Evolutionary conservation across 2,329 filamentous ascomycete species (phyloP), one percentile per base, ranked within the genome.

Genomic region (Aureobasidium leucospermi): DNA sequence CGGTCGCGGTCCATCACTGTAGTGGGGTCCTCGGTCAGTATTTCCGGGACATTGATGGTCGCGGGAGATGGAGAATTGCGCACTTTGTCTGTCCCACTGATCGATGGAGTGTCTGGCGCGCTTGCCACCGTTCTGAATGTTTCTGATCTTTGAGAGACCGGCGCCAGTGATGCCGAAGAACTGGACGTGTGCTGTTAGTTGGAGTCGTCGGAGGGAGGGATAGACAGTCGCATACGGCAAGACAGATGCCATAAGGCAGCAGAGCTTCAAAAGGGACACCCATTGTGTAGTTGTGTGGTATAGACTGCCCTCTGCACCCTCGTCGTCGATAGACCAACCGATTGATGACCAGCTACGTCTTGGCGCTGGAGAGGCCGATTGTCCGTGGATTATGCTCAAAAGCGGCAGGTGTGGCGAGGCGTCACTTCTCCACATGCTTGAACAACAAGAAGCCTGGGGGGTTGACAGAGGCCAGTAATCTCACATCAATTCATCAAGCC

Each of bases 1-100:
- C 79, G 74, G 70, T 87, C 84, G 71, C 84, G 78, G 67, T 86
- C 81, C 82, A 86, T 85, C 84, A 87, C 84, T 87, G 70, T 15
- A 9, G n/a, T 2, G 32, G 39, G 7, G 31, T 28, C 8, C 6
- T 48, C 6, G 16, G 38, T 61, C 45, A 57, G 31, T 39, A 32
- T 42, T 43, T 34, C 38, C 7, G 28, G 13, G 31, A 10, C 39
- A 9, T 45, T 46, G 41, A 31, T 6, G 16, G 23, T 43, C 28
- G 43, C 42, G 10, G 9, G 34, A 16, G 28, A 10, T 8, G 15
- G 9, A 6, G 23, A 3, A 15, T 58, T 39, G 66, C 70, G 48
- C 69, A 73, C 71, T 73, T 73, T 86, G 84, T 74, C 77, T 83
- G 69, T 87, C 84, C 84, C 84, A 87, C 65, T 77, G 75, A 71